Evolutionary conservation across 495 filamentous ascomycete genomes (phyloP), one percentile per base, ranked within the genome.

Genomic region (Neurospora africana): DNA sequence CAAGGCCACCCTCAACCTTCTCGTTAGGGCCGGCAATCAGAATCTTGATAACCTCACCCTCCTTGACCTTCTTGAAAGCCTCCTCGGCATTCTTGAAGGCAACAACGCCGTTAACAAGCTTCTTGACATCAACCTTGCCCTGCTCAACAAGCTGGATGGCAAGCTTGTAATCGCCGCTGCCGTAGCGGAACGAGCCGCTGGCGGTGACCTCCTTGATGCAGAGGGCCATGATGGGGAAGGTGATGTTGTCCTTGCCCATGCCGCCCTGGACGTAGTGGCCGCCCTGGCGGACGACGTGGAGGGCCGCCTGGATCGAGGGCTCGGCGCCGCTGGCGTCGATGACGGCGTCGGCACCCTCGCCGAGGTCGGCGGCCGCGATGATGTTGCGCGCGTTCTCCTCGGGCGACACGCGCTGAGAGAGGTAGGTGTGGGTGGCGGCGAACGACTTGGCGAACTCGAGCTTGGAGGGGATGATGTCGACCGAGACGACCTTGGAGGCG

Each of bases 301-400:
- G 85, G 0, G 86, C 89, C 1, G 89, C 86, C 79, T 95, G 89
- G 77, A 97, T 91, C 70, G 87, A 91, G 1, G 87, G 84, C 77
- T 93, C 91, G 1, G 91, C 94, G 27, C 94, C 94, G 5, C 87
- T 89, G 19, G 93, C 92, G 81, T 98, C 94, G 72, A 98, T 92
- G 15, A 90, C 91, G 15, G 89, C 87, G 81, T 96, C 91, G 5
- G 89, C 91, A 2, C 93, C 92, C 3, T 78, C 78, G 0, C 82
- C 87, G 1, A 91, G 79, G 2, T 82, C 84, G 4, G 81, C 84
- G 17, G 78, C 76, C 53, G 78, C 80, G 70, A 83, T 76, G 73
- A 92, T 87, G 41, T 89, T 80, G 23, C 85, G 86, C 2, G 91
- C 90, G 77, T 90, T 89, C 76, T 92, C 89, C 74, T 87, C 86